Evolutionary conservation across 495 filamentous ascomycete species (phyloP).

Genomic region (Aspergillus sclerotioniger): DNA sequence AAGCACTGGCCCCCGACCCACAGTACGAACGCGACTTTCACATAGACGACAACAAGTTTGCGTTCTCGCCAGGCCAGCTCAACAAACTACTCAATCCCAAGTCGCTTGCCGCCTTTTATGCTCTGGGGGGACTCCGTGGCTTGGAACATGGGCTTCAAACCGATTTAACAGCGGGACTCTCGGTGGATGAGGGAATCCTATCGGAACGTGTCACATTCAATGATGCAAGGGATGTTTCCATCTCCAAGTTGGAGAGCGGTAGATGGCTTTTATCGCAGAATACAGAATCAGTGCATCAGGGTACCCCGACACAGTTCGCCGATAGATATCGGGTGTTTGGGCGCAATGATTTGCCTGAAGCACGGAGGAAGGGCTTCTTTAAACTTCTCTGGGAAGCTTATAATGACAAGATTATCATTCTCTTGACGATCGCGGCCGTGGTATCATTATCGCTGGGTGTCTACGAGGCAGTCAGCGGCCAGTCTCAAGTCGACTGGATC

Average conservation of each 20-base stretch:
- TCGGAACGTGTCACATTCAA: slow-evolving; percentile 58
- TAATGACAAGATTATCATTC: slow-evolving; percentile 80
- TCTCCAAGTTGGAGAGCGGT: too few relatives aligned
- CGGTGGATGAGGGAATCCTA: slow-evolving; percentile 60
- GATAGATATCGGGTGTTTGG: slow-evolving; percentile 70
- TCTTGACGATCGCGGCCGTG: slow-evolving; percentile 69
- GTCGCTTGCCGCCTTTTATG: slow-evolving; percentile 65
- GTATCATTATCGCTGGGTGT: slow-evolving; percentile 71
- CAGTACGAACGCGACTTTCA: slow-evolving; percentile 63
- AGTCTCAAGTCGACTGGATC: slow-evolving; percentile 66
- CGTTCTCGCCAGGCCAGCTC: slow-evolving; percentile 66
- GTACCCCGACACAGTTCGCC: slow-evolving; percentile 42
- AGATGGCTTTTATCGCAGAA: too few relatives aligned
- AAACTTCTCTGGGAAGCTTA: slow-evolving; percentile 81
- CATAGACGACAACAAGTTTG: slow-evolving; percentile 66
- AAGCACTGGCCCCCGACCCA: slow-evolving; percentile 65
- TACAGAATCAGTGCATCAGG: slow-evolving; percentile 4
- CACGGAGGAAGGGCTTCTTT: slow-evolving; percentile 69
- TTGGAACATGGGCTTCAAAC: slow-evolving; percentile 67
- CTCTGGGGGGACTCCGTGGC: slow-evolving; percentile 66
- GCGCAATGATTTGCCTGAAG: slow-evolving; percentile 70
- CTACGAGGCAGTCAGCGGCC: slow-evolving; percentile 56
- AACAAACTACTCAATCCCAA: slow-evolving; percentile 77
- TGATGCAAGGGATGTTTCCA: slow-evolving; percentile 36
- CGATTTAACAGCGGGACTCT: slow-evolving; percentile 61